Conservation (phyloP, 495 filamentous ascomycete species). For the Aspergillus heteromorphus region DNA sequence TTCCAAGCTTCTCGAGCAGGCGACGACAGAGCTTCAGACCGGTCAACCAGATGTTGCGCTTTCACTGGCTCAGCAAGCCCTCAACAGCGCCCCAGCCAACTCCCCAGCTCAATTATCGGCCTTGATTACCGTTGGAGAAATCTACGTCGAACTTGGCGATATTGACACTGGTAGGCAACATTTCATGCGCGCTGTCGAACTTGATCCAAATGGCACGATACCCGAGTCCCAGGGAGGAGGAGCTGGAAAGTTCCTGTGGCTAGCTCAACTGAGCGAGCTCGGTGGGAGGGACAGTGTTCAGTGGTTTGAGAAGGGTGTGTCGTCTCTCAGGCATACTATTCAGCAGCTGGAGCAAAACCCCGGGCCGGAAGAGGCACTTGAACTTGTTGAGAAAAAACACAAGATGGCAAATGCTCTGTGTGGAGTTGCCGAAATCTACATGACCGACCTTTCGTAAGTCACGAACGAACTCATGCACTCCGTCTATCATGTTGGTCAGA, state of each 20-base stretch:
- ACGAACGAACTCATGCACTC: not conserved
- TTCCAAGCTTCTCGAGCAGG: slow-evolving; percentile 58
- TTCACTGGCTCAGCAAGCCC: slow-evolving; percentile 56
- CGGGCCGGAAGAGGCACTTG: slow-evolving; percentile 33
- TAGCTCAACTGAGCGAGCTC: slow-evolving; percentile 85
- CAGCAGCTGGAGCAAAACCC: slow-evolving; percentile 41
- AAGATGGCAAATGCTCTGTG: slow-evolving; percentile 85
- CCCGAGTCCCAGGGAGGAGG: slow-evolving; percentile 66
- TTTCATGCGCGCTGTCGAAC: slow-evolving; percentile 62
- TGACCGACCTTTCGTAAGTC: slow-evolving; percentile 81
- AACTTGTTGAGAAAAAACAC: slow-evolving; percentile 60
- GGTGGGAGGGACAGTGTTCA: slow-evolving; percentile 76
- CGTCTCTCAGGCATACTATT: slow-evolving; percentile 61
- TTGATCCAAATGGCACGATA: slow-evolving; percentile 66
- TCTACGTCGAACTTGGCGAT: slow-evolving; percentile 79
- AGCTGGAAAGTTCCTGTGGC: slow-evolving; percentile 90
- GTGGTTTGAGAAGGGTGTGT: slow-evolving; percentile 83
- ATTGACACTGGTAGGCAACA: slow-evolving; percentile 60
- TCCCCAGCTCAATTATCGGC: slow-evolving; percentile 51
- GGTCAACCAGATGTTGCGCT: slow-evolving; percentile 66
- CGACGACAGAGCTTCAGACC: slow-evolving; percentile 63
- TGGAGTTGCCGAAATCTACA: slow-evolving; percentile 88
- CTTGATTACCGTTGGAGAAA: slow-evolving; percentile 75
- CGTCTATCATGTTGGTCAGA: not conserved
- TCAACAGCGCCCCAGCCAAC: slow-evolving; percentile 40